Evolutionary conservation across 2,329 filamentous ascomycete species (phyloP).

Genomic region (Cladosporium oxysporum): DNA sequence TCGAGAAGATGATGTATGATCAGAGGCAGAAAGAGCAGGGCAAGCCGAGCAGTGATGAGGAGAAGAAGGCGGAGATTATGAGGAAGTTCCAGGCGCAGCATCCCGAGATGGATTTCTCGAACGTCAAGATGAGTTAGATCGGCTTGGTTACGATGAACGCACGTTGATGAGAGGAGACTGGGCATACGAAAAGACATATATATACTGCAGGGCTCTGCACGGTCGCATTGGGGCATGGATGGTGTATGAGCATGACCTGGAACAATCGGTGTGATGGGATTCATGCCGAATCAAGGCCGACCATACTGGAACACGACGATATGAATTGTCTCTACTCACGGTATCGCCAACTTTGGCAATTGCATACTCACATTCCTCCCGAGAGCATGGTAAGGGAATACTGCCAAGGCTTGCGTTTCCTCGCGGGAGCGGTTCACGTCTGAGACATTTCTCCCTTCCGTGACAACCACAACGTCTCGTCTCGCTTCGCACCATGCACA

Average conservation of each 20-base stretch:
- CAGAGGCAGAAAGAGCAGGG: conserved; percentile 95
- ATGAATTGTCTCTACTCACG: not conserved
- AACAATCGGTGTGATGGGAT: not conserved
- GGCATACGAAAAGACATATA: not conserved
- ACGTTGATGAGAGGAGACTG: not conserved
- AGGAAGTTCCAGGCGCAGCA: conserved; percentile 83
- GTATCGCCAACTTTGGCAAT: not conserved
- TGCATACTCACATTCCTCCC: not conserved
- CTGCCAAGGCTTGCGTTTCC: conserved; percentile 4
- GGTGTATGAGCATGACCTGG: not conserved
- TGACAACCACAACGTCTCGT: conserved; percentile 3
- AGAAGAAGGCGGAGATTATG: conserved; percentile 90
- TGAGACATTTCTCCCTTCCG: conserved; percentile 4
- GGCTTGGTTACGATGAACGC: not conserved
- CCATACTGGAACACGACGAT: not conserved
- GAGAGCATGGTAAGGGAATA: not conserved
- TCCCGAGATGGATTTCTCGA: conserved; percentile 70
- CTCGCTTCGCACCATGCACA: not conserved
- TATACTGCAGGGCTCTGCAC: not conserved
- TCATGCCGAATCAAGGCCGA: not conserved
- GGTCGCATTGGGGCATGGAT: not conserved
- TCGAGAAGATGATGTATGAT: conserved; percentile 99
- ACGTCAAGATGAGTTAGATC: conserved; percentile 55
- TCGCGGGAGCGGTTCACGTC: not conserved
- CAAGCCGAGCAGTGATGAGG: conserved; percentile 85